These are phyloP conservation scores for Geotrichum bryndzae DNA, from an alignment of 1,139 yeast genomes.

Conservation along the genomic window DNA sequence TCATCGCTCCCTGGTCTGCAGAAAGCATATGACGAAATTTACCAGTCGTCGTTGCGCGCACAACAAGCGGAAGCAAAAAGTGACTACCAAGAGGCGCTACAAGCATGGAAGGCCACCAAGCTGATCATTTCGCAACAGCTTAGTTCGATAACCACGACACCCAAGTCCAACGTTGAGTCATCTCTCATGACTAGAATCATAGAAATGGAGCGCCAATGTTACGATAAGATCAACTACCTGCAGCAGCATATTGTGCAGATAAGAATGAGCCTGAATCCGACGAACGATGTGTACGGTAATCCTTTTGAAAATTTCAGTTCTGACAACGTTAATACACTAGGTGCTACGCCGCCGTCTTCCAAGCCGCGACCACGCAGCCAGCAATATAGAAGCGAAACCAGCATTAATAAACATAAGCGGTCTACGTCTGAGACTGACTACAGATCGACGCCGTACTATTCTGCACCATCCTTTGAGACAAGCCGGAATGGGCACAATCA, in stretches of 20 bases:
- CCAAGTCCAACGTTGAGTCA: slow-evolving; percentile 29
- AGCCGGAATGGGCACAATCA: slow-evolving; percentile 1
- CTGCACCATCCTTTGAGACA: slow-evolving; percentile 12
- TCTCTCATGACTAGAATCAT: slow-evolving; percentile 31
- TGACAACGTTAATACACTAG: neutral
- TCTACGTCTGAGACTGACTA: slow-evolving; percentile 1
- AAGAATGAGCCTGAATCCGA: neutral
- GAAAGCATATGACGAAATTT: slow-evolving; percentile 35
- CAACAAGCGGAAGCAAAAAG: slow-evolving; percentile 32
- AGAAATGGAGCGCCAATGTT: slow-evolving; percentile 36
- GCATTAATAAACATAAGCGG: slow-evolving; percentile 1
- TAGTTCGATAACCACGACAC: slow-evolving; percentile 26
- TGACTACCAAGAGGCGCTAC: slow-evolving; percentile 29
- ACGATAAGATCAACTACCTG: slow-evolving; percentile 31
- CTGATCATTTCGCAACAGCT: slow-evolving; percentile 27
- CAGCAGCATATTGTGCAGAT: neutral
- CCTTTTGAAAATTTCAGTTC: slow-evolving; percentile 3
- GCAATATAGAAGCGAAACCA: slow-evolving; percentile 1
- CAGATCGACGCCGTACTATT: slow-evolving; percentile 7
- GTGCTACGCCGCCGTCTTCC: neutral
- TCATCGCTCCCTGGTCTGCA: slow-evolving; percentile 23
- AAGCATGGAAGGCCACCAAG: slow-evolving; percentile 32
- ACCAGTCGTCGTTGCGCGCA: slow-evolving; percentile 34
- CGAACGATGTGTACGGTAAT: neutral
- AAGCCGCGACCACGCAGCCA: neutral